A percentile compares a stretch with the other conserved stretches of the same genome.
These are phyloP conservation scores for Canna indica DNA, from an alignment of 176 grass and related monocot species.

Conservation along the genomic window DNA sequence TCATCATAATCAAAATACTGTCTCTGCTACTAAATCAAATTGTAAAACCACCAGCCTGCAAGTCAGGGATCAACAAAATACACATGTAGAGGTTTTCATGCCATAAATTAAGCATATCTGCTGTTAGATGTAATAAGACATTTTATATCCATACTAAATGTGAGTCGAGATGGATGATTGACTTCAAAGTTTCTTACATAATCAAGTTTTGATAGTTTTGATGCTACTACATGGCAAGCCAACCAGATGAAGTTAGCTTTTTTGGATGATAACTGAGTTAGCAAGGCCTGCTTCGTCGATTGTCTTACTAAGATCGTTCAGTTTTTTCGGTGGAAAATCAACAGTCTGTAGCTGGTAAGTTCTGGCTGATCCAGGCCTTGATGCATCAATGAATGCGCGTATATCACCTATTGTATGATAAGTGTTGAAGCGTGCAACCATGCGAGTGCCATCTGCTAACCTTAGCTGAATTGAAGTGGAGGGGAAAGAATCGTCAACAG, in stretches of 20 bases:
- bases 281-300: constrained; percentile 71
- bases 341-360: constrained; percentile 53
- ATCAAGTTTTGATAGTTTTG: background rate
- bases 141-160: too few relatives aligned
- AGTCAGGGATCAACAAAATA: too few relatives aligned
- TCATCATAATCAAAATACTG: too few relatives aligned
- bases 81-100: too few relatives aligned
- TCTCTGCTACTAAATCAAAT: too few relatives aligned
- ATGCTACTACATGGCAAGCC: background rate
- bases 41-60: too few relatives aligned
- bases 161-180: too few relatives aligned
- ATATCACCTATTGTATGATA: constrained; percentile 61
- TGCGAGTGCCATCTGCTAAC: constrained; percentile 64
- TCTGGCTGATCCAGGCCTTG: constrained; percentile 40
- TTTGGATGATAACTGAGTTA: constrained; percentile 86
- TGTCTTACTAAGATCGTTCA: constrained; percentile 58
- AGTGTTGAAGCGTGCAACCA: constrained; percentile 72
- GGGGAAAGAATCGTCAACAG: constrained; percentile 54
- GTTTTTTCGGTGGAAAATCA: constrained; percentile 68
- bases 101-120: too few relatives aligned
- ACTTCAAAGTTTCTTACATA: too few relatives aligned
- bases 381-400: constrained; percentile 54
- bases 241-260: constrained; percentile 29
- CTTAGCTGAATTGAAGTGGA: constrained; percentile 89
- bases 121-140: too few relatives aligned